Conservation (phyloP, 495 filamentous ascomycete species). For the Elaphomyces granulatus region DNA sequence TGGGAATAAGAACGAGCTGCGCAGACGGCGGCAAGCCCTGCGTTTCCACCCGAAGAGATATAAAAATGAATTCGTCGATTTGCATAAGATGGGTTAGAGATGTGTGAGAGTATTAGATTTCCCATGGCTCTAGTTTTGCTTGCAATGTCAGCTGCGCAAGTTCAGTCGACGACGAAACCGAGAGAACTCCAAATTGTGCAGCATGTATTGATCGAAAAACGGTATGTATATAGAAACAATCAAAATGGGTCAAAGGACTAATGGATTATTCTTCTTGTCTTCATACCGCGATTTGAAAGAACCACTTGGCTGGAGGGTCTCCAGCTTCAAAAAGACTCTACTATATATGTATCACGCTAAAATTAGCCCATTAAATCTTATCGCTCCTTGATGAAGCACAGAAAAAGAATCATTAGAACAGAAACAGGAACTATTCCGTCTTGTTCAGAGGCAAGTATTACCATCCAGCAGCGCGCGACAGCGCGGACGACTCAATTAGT, state of each 20-base stretch:
- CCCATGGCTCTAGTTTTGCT: slow-evolving; percentile 59
- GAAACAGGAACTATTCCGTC: too few relatives aligned
- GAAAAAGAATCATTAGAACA: too few relatives aligned
- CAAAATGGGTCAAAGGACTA: too few relatives aligned
- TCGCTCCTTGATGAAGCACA: too few relatives aligned
- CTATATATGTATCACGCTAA: slow-evolving; percentile 18
- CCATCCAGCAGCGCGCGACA: slow-evolving; percentile 63
- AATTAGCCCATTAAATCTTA: background rate
- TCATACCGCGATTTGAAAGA: slow-evolving; percentile 89
- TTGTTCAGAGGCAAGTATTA: slow-evolving; percentile 14
- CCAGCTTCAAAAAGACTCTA: slow-evolving; percentile 81
- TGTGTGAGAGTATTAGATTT: slow-evolving; percentile 52
- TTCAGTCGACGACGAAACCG: too few relatives aligned
- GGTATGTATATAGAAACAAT: too few relatives aligned
- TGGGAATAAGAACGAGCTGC: slow-evolving; percentile 55
- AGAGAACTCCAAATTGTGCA: too few relatives aligned
- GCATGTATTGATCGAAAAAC: too few relatives aligned
- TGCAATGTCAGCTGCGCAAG: too few relatives aligned
- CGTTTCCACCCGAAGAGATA: slow-evolving; percentile 78
- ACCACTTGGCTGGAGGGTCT: slow-evolving; percentile 81
- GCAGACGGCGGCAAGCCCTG: slow-evolving; percentile 77
- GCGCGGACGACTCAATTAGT: slow-evolving; percentile 47
- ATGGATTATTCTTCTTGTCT: too few relatives aligned
- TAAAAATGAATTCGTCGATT: slow-evolving; percentile 57
- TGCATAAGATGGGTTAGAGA: slow-evolving; percentile 27